Percentiles rank a stretch among this genome's conserved stretches.
Evolutionary conservation across 352 stramenopile genomes (phyloP).

Genomic region (Pythium guiyangense): DNA sequence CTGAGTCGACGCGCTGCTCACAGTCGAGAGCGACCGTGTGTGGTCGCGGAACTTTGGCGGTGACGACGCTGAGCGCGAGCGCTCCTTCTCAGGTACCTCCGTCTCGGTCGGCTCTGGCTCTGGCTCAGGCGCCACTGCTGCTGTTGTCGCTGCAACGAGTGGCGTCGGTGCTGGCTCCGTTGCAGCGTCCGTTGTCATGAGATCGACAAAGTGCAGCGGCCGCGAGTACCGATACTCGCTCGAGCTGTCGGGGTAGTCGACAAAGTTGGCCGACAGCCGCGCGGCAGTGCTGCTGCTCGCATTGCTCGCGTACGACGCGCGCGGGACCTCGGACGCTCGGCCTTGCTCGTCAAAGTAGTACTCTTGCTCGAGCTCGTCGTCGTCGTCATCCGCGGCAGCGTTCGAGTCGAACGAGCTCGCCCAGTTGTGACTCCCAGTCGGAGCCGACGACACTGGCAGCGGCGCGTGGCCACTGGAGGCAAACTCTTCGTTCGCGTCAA

Average conservation of each 20-base stretch:
- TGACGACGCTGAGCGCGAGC: constrained; percentile 1
- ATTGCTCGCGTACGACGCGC: constrained; percentile 1
- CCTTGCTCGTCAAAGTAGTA: constrained; percentile 14
- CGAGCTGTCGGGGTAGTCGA: background rate
- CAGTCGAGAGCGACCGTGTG: constrained; percentile 3
- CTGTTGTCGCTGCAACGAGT: background rate
- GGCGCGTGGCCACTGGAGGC: background rate
- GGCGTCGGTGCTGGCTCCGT: background rate
- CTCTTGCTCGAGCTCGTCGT: constrained; percentile 11
- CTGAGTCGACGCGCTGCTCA: background rate
- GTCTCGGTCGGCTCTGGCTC: background rate
- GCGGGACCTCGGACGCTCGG: constrained; percentile 9
- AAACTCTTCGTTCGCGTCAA: constrained; percentile 8
- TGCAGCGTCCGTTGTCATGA: background rate
- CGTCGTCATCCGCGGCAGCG: no score
- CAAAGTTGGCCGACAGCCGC: background rate
- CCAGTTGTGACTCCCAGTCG: constrained; percentile 2
- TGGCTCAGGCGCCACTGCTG: background rate
- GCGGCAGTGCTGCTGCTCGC: background rate
- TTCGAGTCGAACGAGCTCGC: constrained; percentile 11
- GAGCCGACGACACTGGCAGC: no score
- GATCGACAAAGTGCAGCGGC: constrained; percentile 1
- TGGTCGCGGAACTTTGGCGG: background rate
- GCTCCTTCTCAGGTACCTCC: background rate
- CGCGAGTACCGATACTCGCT: constrained; percentile 1